Percentiles rank a stretch among this genome's conserved stretches.
phyloP scores from a whole-genome alignment of 805 yeast genomes.

The Komagataella ulmi region DNA sequence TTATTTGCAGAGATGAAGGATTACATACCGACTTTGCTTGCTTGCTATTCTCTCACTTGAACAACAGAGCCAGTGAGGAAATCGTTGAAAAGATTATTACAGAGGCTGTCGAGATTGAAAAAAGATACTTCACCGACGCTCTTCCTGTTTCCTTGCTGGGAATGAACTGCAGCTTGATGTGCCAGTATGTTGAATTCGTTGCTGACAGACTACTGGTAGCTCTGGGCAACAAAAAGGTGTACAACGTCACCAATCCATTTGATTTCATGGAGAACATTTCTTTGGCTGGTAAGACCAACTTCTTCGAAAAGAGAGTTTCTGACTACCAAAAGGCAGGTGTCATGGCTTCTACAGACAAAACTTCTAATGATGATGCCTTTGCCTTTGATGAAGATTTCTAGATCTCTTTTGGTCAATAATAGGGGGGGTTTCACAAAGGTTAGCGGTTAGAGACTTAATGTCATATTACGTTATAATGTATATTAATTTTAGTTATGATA shows the following conservation, averaged over 20 bases:
- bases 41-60: conserved; percentile 81
- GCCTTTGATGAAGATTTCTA: conserved; percentile 91
- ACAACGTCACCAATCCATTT: conserved; percentile 85
- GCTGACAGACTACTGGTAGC: conserved; percentile 93
- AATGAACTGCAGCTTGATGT: conserved; percentile 89
- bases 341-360: conserved; percentile 61
- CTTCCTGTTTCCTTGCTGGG: conserved; percentile 88
- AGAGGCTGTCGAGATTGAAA: conserved; percentile 92
- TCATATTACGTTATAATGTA: background rate
- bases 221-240: conserved; percentile 81
- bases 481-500: background rate
- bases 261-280: conserved; percentile 99
- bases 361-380: conserved; percentile 41
- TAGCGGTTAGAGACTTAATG: background rate
- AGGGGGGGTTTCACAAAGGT: background rate
- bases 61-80: conserved; percentile 71
- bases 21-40: conserved; percentile 98
- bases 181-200: conserved; percentile 94
- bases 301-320: conserved; percentile 96
- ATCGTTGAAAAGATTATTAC: conserved; percentile 80
- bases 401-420: conserved; percentile 5
- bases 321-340: conserved; percentile 99
- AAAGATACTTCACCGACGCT: conserved; percentile 90
- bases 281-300: conserved; percentile 96
- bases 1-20: conserved; percentile 97